Conservation (phyloP, 2,329 filamentous ascomycete genomes). For the Pseudogymnoascus sp. region DNA sequence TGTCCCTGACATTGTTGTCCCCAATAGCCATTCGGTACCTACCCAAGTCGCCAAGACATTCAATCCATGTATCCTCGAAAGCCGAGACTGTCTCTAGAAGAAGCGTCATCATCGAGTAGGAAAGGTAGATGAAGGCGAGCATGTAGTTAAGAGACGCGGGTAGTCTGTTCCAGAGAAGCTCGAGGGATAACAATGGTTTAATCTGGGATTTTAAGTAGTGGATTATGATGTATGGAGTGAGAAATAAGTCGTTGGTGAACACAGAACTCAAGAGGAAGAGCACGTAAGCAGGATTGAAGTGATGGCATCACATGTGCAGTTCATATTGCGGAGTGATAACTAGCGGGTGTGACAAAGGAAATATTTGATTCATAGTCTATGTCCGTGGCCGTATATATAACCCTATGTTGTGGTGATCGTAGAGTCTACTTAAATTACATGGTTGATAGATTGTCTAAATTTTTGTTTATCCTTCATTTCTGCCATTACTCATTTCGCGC, state of each 20-base stretch:
- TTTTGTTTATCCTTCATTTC: not conserved
- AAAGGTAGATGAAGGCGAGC: constrained; percentile 83
- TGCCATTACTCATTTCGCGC: not conserved
- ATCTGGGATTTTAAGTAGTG: not conserved
- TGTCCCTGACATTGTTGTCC: constrained; percentile 63
- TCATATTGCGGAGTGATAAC: not conserved
- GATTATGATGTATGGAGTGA: not conserved
- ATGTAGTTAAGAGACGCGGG: constrained; percentile 78
- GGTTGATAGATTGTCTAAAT: not conserved
- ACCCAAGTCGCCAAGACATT: constrained; percentile 79
- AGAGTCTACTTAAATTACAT: not conserved
- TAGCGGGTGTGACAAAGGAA: not conserved
- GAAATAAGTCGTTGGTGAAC: not conserved
- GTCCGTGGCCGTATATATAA: not conserved
- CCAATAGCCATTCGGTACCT: constrained; percentile 87
- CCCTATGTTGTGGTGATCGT: not conserved
- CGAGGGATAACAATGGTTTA: constrained; percentile 46
- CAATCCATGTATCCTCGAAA: constrained; percentile 87
- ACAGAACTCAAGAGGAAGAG: too few relatives aligned
- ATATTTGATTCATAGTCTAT: not conserved
- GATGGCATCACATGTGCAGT: too few relatives aligned
- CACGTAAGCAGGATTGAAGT: too few relatives aligned
- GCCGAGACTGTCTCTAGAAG: constrained; percentile 75
- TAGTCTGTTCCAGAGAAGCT: constrained; percentile 63
- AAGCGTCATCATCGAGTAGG: constrained; percentile 83